Conservation (phyloP, 179 eudicot genomes). For the Sideroxylon spinosum region DNA sequence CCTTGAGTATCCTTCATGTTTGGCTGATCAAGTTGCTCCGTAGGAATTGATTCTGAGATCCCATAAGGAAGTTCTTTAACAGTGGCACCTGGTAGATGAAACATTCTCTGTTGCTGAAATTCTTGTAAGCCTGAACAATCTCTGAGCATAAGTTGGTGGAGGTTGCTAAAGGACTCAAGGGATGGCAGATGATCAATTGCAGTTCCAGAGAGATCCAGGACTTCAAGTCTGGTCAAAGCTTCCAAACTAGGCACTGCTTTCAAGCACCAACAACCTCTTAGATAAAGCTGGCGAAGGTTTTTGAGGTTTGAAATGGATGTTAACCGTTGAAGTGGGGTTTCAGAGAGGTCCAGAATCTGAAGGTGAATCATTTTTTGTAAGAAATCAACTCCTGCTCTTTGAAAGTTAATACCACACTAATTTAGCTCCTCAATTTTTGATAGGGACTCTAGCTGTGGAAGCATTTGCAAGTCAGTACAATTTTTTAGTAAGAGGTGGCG, state of each 20-base stretch:
- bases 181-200: background rate
- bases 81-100: background rate
- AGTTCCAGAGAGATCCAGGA: slow-evolving; percentile 30
- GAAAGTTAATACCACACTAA: slow-evolving; percentile 9
- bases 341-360: slow-evolving; percentile 24
- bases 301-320: slow-evolving; percentile 23
- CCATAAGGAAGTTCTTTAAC: slow-evolving; percentile 15
- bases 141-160: slow-evolving; percentile 19
- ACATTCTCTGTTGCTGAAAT: background rate
- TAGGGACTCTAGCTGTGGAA: background rate
- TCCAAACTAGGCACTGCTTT: slow-evolving; percentile 10
- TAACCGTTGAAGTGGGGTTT: slow-evolving; percentile 13
- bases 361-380: slow-evolving; percentile 12
- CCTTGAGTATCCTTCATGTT: background rate
- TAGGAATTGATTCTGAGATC: slow-evolving; percentile 18
- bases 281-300: slow-evolving; percentile 16
- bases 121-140: slow-evolving; percentile 18
- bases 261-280: slow-evolving; percentile 10
- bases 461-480: background rate
- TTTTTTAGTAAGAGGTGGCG: slow-evolving; percentile 18
- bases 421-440: slow-evolving; percentile 20
- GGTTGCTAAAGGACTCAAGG: slow-evolving; percentile 12
- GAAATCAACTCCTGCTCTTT: background rate
- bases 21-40: slow-evolving; percentile 24
- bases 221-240: slow-evolving; percentile 15